phyloP scores from a whole-genome alignment of 441 rosid species.

The Adansonia gregorii region DNA sequence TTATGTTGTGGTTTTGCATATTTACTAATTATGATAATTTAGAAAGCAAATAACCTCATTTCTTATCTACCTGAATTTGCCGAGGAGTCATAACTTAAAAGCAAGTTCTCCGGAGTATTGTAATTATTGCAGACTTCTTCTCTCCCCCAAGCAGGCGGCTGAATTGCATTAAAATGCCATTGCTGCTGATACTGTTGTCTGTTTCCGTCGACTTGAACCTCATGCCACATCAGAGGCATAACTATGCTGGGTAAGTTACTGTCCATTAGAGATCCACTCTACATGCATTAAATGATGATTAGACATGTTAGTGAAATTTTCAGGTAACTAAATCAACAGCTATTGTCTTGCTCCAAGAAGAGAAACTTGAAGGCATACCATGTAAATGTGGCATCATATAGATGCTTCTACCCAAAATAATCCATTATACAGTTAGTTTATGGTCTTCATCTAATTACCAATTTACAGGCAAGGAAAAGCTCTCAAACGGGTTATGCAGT shows the following conservation, averaged over 20 bases:
- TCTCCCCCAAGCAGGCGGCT: slow-evolving; percentile 66
- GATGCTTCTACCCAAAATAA: not conserved
- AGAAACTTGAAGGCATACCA: not conserved
- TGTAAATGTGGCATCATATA: not conserved
- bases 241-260: slow-evolving; percentile 56
- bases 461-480: not conserved
- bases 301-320: slow-evolving; percentile 5
- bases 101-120: slow-evolving; percentile 61
- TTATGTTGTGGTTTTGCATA: slow-evolving; percentile 3
- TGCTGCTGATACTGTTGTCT: slow-evolving; percentile 69
- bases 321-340: not conserved
- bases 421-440: not conserved
- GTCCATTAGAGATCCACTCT: slow-evolving; percentile 64
- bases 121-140: slow-evolving; percentile 62
- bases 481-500: not conserved
- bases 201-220: slow-evolving; percentile 48
- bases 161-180: slow-evolving; percentile 58
- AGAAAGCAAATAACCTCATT: not conserved
- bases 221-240: slow-evolving; percentile 72
- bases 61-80: slow-evolving; percentile 62
- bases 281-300: slow-evolving; percentile 32
- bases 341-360: slow-evolving; percentile 7
- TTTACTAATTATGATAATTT: not conserved
- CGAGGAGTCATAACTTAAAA: slow-evolving; percentile 56
- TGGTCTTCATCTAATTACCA: not conserved